Base-by-base conservation (phyloP, 2,329 filamentous ascomycete genomes). In the Septoria petroselini region DNA sequence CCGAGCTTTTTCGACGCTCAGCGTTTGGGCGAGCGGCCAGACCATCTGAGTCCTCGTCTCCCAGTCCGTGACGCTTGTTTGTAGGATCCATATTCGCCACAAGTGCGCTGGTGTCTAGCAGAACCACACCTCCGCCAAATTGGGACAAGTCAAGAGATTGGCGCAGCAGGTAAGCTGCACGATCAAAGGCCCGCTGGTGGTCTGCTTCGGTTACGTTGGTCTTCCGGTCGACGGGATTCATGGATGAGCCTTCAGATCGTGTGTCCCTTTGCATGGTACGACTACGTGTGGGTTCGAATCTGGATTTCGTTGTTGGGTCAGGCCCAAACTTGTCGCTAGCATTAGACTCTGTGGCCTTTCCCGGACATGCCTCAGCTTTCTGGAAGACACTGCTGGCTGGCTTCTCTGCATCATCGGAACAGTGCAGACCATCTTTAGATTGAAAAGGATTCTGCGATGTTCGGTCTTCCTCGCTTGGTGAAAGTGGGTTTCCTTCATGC, bases 111-210 rank as follows among this genome's bases (percentile, higher is more conserved):
- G 58, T 58, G 52, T 70, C 69, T 29, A 73, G 50, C 42, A 71
- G 67, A 1, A 70, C 64, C 25, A 78, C 74, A 3, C 73, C 74
- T 3, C 58, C 57, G 3, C 40, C 48, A 11, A 35, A 37, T 9
- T 53, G 34, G n/a, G 73, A 71, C 9, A 73, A 67, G n/a, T 65
- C 64, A 11, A 77, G 59, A 19, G 73, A 71, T 49, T 76, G 70
- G 1, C 71, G 67, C 4, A 78, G 64, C 0, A 77, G 58, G 33
- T 74, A 71, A 1, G 74, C 73, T 3, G 76, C 75, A 21, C 74
- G 67, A n/a, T 67, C 65, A 46, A 77, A 76, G 3, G 70, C 70
- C 59, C 51, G 51, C 42, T 60, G 53, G 40, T 60, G 59, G 42
- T 63, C 55, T 63, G 53, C 62, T 55, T 35, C 66, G 52, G 53